phyloP scores from a whole-genome alignment of 2,329 filamentous ascomycete species.

The Arachnomyces sp. region DNA sequence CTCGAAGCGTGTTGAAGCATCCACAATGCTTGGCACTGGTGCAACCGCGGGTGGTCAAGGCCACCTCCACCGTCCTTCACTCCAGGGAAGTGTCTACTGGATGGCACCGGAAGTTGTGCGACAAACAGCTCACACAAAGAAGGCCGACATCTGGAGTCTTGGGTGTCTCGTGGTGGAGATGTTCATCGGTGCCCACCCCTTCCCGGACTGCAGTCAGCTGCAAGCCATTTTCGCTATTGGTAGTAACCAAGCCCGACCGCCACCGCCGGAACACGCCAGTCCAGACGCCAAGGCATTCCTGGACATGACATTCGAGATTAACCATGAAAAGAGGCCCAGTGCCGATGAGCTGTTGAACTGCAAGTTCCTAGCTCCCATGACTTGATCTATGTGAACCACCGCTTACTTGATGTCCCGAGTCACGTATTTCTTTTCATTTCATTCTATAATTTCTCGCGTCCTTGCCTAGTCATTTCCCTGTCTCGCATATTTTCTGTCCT shows the following conservation, averaged over 20 bases:
- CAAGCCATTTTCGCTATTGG: conserved; percentile 99
- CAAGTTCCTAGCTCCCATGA: conserved; percentile 70
- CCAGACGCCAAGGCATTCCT: conserved; percentile 79
- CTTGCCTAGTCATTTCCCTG: not conserved
- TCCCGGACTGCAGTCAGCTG: conserved; percentile 92
- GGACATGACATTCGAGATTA: conserved; percentile 85
- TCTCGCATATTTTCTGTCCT: not conserved
- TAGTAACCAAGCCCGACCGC: conserved; percentile 75
- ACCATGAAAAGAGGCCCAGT: conserved; percentile 83
- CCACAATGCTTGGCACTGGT: conserved; percentile 59
- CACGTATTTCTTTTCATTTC: not conserved
- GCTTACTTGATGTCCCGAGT: not conserved
- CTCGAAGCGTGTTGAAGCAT: conserved; percentile 91
- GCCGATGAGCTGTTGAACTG: conserved; percentile 84
- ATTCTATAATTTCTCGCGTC: not conserved
- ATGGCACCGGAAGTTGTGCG: conserved; percentile 99
- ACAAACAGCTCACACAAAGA: conserved; percentile 94
- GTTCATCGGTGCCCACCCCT: conserved; percentile 95
- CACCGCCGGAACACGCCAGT: conserved; percentile 78
- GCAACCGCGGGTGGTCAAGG: conserved; percentile 29
- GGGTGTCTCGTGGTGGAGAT: conserved; percentile 97
- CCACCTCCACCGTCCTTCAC: conserved; percentile 56
- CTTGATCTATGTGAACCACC: conserved; percentile 30
- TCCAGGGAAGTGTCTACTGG: conserved; percentile 98
- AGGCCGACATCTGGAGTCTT: conserved; percentile 97